Percentiles rank a stretch among this genome's conserved stretches.
phyloP scores from a whole-genome alignment of 345 rosid genomes.

The Eucalyptus erythrocorys region DNA sequence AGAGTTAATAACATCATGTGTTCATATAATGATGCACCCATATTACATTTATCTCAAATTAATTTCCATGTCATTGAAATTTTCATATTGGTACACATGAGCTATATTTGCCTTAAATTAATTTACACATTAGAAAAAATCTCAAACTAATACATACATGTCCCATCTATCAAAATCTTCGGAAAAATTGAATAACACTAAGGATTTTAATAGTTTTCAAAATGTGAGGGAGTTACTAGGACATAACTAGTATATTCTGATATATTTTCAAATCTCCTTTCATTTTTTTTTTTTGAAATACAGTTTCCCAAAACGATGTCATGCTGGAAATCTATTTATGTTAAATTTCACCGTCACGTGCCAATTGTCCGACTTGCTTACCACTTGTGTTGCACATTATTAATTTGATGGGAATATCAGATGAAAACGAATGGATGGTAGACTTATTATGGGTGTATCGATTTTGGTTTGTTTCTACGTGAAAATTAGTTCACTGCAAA shows the following conservation, averaged over 20 bases:
- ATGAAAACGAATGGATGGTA: too few species aligned
- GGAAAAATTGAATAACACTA: too few species aligned
- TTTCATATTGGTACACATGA: accelerated
- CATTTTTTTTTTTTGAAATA: accelerated
- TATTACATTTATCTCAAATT: too few species aligned
- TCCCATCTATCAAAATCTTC: not conserved
- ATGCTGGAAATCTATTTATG: too few species aligned
- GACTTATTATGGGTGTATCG: not conserved
- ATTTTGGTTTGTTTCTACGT: too few species aligned
- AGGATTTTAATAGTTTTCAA: not conserved
- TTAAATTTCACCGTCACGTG: not conserved
- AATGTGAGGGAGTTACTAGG: not conserved
- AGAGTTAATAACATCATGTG: not conserved
- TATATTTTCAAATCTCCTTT: not conserved
- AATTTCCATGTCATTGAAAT: not conserved
- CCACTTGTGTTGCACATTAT: not conserved
- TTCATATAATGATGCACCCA: not conserved
- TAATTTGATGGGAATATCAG: too few species aligned
- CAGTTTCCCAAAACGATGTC: accelerated
- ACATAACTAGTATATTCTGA: not conserved
- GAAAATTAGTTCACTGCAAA: too few species aligned
- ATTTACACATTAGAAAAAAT: too few species aligned
- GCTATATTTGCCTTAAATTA: too few species aligned
- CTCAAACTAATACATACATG: not conserved
- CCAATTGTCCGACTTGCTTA: not conserved